Evolutionary conservation across 305 asterid species (phyloP), one percentile per base, ranked within the genome.

Genomic region (Ajuga reptans): DNA sequence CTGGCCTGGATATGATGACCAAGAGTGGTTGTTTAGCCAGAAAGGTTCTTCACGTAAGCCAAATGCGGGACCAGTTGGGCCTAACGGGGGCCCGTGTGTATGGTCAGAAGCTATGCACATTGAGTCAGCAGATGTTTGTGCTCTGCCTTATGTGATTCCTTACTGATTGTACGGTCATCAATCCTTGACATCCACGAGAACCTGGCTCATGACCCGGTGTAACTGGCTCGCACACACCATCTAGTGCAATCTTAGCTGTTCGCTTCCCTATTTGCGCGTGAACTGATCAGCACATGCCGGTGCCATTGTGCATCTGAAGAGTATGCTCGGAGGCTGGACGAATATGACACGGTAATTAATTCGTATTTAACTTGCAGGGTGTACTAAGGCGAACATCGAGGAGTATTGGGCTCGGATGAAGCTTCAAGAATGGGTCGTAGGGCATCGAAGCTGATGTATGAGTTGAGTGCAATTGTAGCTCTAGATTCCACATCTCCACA

Each of bases 81-180:
- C 33, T 15, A n/a, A 47, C 1, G 78, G 71, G 76, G 82, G 75
- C 56, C 79, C 14, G 53, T 66, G 18, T 55, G 95, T 87, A 8
- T 89, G 95, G 95, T 75, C 90, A 17, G 80, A 87, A 76, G 84
- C 86, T 75, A 74, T 78, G 64, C 85, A 78, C 51, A 67, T 89
- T 45, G 88, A 83, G 66, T 64, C 95, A 50, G 83, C 83, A 46
- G 92, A 83, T 75, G 39, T 84, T 39, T 76, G 64, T 60, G 96
- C 90, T 53, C 71, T 87, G 72, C 96, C 96, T 64, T 89, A 85
- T 59, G 96, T 89, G 64, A 69, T 89, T 71, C 96, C 96, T 69
- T 84, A 80, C 81, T 89, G 87, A 89, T 76, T 41, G 45, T 8
- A 49, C 41, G 51, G 36, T 63, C 9, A 34, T 36, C 11, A 1